Conservation (phyloP, 768 basidiomycete species). For the Tulasnella sp. region DNA sequence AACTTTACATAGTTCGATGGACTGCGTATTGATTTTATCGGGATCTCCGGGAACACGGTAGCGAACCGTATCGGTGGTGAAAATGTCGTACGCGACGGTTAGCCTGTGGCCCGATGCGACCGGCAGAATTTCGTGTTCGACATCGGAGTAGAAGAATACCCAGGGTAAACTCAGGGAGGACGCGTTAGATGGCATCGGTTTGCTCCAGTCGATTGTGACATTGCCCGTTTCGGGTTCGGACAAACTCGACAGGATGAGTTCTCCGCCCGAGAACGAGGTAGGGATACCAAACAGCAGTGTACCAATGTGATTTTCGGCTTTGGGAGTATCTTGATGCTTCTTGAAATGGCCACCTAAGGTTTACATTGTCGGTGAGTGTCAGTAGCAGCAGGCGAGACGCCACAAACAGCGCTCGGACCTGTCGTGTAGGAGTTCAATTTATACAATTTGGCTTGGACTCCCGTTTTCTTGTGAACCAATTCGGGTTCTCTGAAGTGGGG, state of each 20-base stretch:
- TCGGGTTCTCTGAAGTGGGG: not conserved
- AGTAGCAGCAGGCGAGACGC: no score
- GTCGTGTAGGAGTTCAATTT: constrained; percentile 13
- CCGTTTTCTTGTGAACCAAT: not conserved
- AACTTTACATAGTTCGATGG: not conserved
- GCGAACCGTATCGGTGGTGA: constrained; percentile 2
- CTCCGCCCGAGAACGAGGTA: constrained; percentile 45
- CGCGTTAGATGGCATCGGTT: not conserved
- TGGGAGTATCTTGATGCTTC: constrained; percentile 49
- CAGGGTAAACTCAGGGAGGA: constrained; percentile 34
- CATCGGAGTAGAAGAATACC: constrained; percentile 44
- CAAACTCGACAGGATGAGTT: constrained; percentile 39
- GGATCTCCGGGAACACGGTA: not conserved
- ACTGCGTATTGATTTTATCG: not conserved
- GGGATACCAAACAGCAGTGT: constrained; percentile 53
- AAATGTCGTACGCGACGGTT: constrained; percentile 40
- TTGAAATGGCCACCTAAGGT: constrained; percentile 46
- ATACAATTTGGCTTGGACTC: constrained; percentile 8
- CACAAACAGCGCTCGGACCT: not conserved
- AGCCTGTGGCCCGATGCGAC: constrained; percentile 45
- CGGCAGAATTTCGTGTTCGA: constrained; percentile 46
- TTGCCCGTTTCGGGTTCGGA: not conserved
- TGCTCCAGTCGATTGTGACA: constrained; percentile 20
- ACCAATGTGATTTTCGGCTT: constrained; percentile 46
- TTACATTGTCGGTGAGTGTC: no score